A percentile compares a stretch with the other conserved stretches of the same genome.
These are phyloP conservation scores for Sequoiadendron giganteum DNA, from an alignment of 75 land plant genomes.

Conservation along the genomic window DNA sequence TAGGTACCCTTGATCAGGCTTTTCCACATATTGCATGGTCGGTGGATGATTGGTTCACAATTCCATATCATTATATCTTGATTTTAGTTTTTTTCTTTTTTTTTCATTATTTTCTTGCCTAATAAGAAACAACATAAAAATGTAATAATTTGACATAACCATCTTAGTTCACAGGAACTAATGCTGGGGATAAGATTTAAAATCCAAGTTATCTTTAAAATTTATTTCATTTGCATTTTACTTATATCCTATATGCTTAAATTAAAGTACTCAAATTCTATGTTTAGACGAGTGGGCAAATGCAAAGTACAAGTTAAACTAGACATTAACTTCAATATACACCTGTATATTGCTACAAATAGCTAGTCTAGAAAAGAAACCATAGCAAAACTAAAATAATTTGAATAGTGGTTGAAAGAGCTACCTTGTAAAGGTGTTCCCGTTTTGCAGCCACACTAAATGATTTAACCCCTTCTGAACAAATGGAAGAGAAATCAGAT, in stretches of 20 bases:
- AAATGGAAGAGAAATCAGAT: slow-evolving; percentile 5
- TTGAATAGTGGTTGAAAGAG: neutral
- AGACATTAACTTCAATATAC: neutral
- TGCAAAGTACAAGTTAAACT: neutral
- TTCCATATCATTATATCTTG: neutral
- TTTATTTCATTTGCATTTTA: neutral
- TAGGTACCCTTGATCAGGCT: neutral
- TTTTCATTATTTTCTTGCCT: neutral
- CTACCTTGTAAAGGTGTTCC: slow-evolving; percentile 80
- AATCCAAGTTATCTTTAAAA: neutral
- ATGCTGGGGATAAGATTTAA: neutral
- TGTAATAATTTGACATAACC: neutral
- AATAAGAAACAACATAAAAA: neutral
- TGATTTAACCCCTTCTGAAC: slow-evolving; percentile 56
- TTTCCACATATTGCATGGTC: neutral
- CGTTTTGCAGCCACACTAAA: slow-evolving; percentile 78
- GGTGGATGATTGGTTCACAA: neutral
- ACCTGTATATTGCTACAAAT: neutral
- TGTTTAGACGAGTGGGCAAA: neutral
- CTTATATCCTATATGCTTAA: neutral
- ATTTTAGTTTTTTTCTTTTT: neutral
- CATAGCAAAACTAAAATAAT: neutral
- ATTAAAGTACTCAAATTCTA: neutral
- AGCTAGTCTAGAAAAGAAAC: neutral
- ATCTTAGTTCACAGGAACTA: neutral